phyloP scores from a whole-genome alignment of 371 early-diverging fungal genomes.

The Rhizopus stolonifer region DNA sequence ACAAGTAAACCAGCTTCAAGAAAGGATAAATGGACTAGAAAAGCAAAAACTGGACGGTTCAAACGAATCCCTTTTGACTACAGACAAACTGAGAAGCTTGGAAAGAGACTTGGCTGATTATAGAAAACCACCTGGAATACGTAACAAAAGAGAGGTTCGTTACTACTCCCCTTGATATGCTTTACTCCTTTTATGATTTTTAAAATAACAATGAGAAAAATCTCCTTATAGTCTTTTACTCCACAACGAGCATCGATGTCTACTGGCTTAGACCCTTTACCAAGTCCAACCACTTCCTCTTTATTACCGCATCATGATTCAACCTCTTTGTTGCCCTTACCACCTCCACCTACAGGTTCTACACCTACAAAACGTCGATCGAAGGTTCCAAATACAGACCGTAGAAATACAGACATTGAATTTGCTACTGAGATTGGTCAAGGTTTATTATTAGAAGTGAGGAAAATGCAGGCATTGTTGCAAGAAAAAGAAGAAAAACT shows the following conservation, averaged over 20 bases:
- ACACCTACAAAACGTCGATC: constrained; percentile 55
- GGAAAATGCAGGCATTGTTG: constrained; percentile 51
- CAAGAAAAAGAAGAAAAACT: constrained; percentile 68
- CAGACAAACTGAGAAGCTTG: constrained; percentile 36
- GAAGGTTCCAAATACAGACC: constrained; percentile 48
- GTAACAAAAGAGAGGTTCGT: constrained; percentile 20
- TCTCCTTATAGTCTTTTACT: constrained; percentile 22
- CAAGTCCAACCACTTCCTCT: constrained; percentile 42
- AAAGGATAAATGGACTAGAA: constrained; percentile 19
- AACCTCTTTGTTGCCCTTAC: constrained; percentile 39
- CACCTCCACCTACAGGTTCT: constrained; percentile 46
- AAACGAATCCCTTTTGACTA: no score
- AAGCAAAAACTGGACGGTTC: no score
- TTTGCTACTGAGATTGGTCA: constrained; percentile 62
- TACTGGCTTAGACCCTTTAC: constrained; percentile 41
- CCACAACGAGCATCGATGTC: constrained; percentile 23
- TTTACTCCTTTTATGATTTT: constrained; percentile 1
- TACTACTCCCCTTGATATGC: constrained; percentile 1
- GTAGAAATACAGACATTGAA: constrained; percentile 55
- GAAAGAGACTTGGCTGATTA: constrained; percentile 41
- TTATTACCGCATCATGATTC: constrained; percentile 37
- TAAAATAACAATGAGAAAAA: neutral
- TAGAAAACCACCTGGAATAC: constrained; percentile 1
- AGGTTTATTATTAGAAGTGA: constrained; percentile 49
- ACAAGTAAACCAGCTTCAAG: constrained; percentile 44